Evolutionary conservation across 768 basidiomycete genomes (phyloP), one percentile per base, ranked within the genome.

Genomic region (Pisolithus sp.): DNA sequence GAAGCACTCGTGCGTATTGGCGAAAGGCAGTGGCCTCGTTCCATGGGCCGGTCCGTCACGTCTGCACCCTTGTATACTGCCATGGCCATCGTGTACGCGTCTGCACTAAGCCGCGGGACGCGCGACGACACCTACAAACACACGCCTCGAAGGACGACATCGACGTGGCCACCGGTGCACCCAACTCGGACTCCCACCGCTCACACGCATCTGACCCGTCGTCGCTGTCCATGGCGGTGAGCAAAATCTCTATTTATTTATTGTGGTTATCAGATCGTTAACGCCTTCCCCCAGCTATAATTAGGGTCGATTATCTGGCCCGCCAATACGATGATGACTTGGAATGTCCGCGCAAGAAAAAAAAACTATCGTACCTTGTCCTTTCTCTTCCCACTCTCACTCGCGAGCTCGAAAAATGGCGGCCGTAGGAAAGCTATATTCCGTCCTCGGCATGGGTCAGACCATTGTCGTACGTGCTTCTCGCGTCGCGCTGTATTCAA

Each of bases 101-200:
- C 82, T 3, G 78, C 69, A 12, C 82, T 78, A 36, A 93, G 73
- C 1, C 89, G 86, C 21, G 83, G 76, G 30, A 91, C 79, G 23
- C 85, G 78, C 21, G 81, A 73, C 8, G 82, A 73, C 26, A 77
- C 72, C 38, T 82, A 77, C 6, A 75, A 65, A 98, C 89, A 71
- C 94, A 98, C 20, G 85, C 82, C 70, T 98, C 93, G 50, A 93
- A 92, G 7, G 83, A 72, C 6, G 89, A 82, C 23, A 79, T 49
- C 50, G 5, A 46, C 21, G 20, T 48, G 34, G 24, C 26, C n/a
- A n/a, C n/a, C 48, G 50, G 46, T 42, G 48, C 55, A 51, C 57
- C 7, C 42, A 26, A 51, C 42, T 58, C 34, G 34, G 34, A 13
- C 34, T 34, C 34, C 9, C 50, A 53, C 37, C 55, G 64, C 53